phyloP scores from a whole-genome alignment of 805 yeast genomes.

The Cephaloascus albidus region DNA sequence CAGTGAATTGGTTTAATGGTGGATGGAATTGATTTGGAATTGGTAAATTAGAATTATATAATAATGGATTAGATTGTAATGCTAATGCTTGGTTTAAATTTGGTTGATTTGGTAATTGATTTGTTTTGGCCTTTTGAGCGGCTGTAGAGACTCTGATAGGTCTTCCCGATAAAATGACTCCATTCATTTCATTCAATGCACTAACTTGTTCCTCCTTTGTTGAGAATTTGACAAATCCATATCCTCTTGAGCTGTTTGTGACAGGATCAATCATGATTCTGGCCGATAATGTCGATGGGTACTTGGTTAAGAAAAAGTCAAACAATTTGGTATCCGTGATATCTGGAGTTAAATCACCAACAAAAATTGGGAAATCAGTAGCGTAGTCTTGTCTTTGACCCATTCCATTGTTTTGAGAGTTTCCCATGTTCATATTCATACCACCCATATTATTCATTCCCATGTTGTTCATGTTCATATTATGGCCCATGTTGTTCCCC shows the following conservation, averaged over 20 bases:
- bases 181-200: constrained; percentile 78
- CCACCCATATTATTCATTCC: no score
- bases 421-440: no score
- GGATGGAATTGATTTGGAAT: constrained; percentile 35
- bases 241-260: constrained; percentile 70
- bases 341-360: constrained; percentile 75
- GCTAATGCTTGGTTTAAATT: not conserved
- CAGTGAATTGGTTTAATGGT: constrained; percentile 56
- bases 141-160: constrained; percentile 74
- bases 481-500: constrained; percentile 1
- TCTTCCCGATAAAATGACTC: constrained; percentile 58
- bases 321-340: constrained; percentile 58
- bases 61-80: not conserved
- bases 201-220: constrained; percentile 58
- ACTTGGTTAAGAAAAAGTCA: constrained; percentile 58
- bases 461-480: no score
- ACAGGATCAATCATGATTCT: constrained; percentile 69
- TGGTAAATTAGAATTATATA: not conserved
- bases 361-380: constrained; percentile 61
- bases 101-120: constrained; percentile 11
- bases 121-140: constrained; percentile 35
- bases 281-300: constrained; percentile 66
- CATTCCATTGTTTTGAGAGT: not conserved
- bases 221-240: constrained; percentile 79
- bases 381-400: not conserved